These are phyloP conservation scores for Carex parvula DNA, from an alignment of 176 grass and related monocot species.

Conservation along the genomic window DNA sequence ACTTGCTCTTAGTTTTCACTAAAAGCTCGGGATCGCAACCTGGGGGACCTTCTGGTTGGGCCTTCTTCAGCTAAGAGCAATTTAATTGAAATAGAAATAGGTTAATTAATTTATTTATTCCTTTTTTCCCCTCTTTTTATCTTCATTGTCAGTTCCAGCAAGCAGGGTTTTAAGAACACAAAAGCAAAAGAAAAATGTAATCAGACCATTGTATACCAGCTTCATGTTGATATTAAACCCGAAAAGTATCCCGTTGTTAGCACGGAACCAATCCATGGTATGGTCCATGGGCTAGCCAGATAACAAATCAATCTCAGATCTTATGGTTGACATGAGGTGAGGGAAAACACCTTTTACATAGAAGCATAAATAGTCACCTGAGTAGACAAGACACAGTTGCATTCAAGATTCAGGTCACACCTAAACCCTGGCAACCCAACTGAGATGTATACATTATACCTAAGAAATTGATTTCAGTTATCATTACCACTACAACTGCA, in stretches of 20 bases:
- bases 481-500: neutral
- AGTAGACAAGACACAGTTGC: neutral
- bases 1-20: conserved; percentile 89
- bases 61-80: conserved; percentile 62
- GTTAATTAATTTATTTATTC: neutral
- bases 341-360: neutral
- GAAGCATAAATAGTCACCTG: neutral
- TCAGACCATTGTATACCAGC: neutral
- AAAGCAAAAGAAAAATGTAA: neutral
- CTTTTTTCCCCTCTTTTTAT: neutral
- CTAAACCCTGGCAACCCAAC: neutral
- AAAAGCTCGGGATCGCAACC: conserved; percentile 62
- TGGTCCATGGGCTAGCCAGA: neutral
- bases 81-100: neutral
- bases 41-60: conserved; percentile 64
- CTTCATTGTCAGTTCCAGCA: neutral
- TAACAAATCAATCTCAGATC: neutral
- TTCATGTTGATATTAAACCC: neutral
- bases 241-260: neutral
- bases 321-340: neutral
- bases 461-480: neutral
- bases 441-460: neutral
- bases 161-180: neutral
- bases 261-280: neutral
- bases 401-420: neutral